Conservation (phyloP, 2,329 filamentous ascomycete genomes). For the Colletotrichum camelliae region DNA sequence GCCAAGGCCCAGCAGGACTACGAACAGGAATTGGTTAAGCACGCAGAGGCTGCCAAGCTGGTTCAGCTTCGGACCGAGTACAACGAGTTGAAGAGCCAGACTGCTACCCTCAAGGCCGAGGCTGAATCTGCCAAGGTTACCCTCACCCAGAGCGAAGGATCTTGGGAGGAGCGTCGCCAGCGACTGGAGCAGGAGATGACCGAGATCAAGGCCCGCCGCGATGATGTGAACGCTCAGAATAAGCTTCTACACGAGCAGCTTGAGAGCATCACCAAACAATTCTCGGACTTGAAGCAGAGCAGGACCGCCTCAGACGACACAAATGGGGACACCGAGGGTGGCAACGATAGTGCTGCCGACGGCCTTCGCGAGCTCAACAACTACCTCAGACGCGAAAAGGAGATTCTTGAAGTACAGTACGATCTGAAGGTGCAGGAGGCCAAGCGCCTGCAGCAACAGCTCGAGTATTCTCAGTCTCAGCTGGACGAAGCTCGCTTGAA, state of each 20-base stretch:
- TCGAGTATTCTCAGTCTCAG: conserved; percentile 85
- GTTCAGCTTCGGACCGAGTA: conserved; percentile 83
- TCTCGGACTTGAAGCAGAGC: conserved; percentile 75
- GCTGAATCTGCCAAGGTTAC: conserved; percentile 85
- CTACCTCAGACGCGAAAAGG: conserved; percentile 93
- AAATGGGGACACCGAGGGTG: conserved; percentile 56
- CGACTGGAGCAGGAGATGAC: conserved; percentile 83
- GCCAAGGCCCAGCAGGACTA: conserved; percentile 94
- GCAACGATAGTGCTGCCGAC: conserved; percentile 57
- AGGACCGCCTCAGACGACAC: neutral
- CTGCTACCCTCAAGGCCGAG: conserved; percentile 77
- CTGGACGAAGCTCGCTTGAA: conserved; percentile 89
- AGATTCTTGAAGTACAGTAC: conserved; percentile 96
- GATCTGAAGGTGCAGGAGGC: conserved; percentile 88
- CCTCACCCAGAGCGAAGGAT: conserved; percentile 80
- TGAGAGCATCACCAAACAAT: conserved; percentile 81
- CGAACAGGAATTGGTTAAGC: conserved; percentile 91
- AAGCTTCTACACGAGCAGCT: conserved; percentile 88
- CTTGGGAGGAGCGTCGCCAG: conserved; percentile 83
- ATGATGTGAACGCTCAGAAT: conserved; percentile 89
- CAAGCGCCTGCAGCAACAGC: conserved; percentile 87
- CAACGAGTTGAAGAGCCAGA: conserved; percentile 81
- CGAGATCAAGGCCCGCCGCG: conserved; percentile 79
- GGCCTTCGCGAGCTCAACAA: conserved; percentile 89
- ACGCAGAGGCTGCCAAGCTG: conserved; percentile 90